Conservation (phyloP, 2,329 filamentous ascomycete species). For the Fusarium chaquense region DNA sequence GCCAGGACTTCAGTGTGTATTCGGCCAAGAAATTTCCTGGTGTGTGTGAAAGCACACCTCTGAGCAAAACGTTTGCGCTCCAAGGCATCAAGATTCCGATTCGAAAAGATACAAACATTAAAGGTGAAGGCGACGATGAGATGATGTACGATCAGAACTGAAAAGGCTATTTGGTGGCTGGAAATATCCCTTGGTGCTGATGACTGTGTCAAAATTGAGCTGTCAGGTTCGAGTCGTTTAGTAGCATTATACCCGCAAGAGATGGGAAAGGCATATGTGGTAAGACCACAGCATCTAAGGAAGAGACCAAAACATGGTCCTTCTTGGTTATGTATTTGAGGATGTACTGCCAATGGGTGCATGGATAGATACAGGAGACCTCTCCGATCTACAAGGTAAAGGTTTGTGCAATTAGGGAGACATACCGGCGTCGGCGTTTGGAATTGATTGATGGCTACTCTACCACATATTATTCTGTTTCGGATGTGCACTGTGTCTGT, state of each 20-base stretch:
- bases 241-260: conserved; percentile 13
- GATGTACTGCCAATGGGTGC: background rate
- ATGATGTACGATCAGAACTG: conserved; percentile 50
- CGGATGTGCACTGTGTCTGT: background rate
- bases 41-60: conserved; percentile 89
- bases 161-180: background rate
- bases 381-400: background rate
- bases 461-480: background rate
- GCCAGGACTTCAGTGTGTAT: conserved; percentile 90
- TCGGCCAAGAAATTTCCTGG: conserved; percentile 99
- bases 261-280: background rate
- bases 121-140: conserved; percentile 67
- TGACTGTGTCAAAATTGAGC: background rate
- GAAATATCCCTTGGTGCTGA: background rate
- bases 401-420: conserved; percentile 7
- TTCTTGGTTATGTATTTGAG: background rate
- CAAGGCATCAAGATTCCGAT: conserved; percentile 99
- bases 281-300: background rate
- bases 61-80: conserved; percentile 92
- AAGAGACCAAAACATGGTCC: background rate
- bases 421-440: conserved; percentile 22
- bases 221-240: conserved; percentile 1
- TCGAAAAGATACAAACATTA: conserved; percentile 79
- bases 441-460: conserved; percentile 20
- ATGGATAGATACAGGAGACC: background rate